phyloP scores from a whole-genome alignment of 139 green algal genomes.

The Chlorella sp. region DNA sequence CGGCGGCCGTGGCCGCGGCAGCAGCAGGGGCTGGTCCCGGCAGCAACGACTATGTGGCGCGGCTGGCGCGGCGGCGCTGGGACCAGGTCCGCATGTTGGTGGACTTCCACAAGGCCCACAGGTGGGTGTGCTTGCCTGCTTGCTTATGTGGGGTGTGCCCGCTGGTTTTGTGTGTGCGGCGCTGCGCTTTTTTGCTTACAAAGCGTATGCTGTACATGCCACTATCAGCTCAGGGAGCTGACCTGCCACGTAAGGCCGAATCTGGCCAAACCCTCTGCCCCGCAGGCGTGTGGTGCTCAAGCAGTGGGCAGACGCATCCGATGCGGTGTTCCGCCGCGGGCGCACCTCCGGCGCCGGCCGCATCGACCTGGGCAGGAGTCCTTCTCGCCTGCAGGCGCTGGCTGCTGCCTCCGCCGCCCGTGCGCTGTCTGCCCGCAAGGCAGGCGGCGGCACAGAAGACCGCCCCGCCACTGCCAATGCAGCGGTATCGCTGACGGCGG shows the following conservation, averaged over 20 bases:
- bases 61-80: slow-evolving; percentile 35
- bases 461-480: too few species aligned
- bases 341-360: background rate
- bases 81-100: slow-evolving; percentile 35
- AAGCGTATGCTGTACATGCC: too few species aligned
- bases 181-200: too few species aligned
- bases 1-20: background rate
- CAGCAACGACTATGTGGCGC: background rate
- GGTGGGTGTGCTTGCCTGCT: background rate
- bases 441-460: too few species aligned
- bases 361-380: slow-evolving; percentile 4
- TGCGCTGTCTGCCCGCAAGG: background rate
- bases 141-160: background rate
- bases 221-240: too few species aligned
- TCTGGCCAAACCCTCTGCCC: background rate
- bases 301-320: slow-evolving; percentile 11
- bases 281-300: slow-evolving; percentile 23
- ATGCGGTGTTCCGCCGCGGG: background rate
- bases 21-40: background rate
- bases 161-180: too few species aligned
- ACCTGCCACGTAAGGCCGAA: background rate
- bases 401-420: background rate
- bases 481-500: too few species aligned
- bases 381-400: too few species aligned
- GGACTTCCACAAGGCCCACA: slow-evolving; percentile 42